Percentiles rank a stretch among this genome's conserved stretches.
These are phyloP conservation scores for Aspergillus hancockii DNA, from an alignment of 495 filamentous ascomycete genomes.

Conservation along the genomic window DNA sequence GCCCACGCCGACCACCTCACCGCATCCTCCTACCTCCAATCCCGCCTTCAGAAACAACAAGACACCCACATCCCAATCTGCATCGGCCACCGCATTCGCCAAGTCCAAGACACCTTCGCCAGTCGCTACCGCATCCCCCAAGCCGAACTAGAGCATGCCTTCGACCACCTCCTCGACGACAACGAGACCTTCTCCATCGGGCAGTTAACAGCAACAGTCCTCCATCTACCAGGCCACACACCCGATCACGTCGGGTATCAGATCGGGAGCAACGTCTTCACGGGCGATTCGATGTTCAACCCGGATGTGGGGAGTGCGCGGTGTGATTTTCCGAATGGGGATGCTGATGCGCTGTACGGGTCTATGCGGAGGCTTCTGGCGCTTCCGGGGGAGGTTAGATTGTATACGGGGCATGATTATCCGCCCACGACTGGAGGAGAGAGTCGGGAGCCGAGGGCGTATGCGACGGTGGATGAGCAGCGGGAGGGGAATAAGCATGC, in stretches of 20 bases:
- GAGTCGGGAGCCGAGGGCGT: conserved; percentile 36
- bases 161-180: conserved; percentile 55
- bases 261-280: conserved; percentile 62
- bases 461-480: conserved; percentile 53
- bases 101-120: conserved; percentile 53
- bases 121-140: conserved; percentile 41
- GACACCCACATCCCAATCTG: conserved; percentile 38
- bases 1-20: conserved; percentile 66
- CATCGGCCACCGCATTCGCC: conserved; percentile 55
- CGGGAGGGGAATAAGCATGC: conserved; percentile 54
- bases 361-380: conserved; percentile 48
- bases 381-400: conserved; percentile 44
- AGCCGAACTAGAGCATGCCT: conserved; percentile 46
- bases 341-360: conserved; percentile 42
- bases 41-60: conserved; percentile 32
- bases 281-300: conserved; percentile 62
- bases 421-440: conserved; percentile 25
- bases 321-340: conserved; percentile 62
- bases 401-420: conserved; percentile 57
- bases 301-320: conserved; percentile 59
- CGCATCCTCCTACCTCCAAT: conserved; percentile 55
- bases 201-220: conserved; percentile 39
- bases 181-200: conserved; percentile 55
- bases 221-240: conserved; percentile 63
- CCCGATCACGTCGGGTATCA: conserved; percentile 62